Percentiles rank a stretch among this genome's conserved stretches.
These are phyloP conservation scores for Blastobotrys niveus DNA, from an alignment of 1,139 yeast genomes.

Conservation along the genomic window DNA sequence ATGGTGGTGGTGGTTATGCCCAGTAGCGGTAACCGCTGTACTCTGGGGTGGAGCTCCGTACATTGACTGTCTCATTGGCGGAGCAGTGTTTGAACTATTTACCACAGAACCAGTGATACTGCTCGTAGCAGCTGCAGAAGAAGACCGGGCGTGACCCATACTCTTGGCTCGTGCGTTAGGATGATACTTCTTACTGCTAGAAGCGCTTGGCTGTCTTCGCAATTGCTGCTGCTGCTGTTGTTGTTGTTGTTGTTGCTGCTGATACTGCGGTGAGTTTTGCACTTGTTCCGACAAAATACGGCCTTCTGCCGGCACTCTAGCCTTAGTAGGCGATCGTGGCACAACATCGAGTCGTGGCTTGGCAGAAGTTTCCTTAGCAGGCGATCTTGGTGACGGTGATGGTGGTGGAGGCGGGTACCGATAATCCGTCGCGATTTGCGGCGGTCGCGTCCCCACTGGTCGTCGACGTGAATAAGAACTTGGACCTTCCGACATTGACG, in stretches of 20 bases:
- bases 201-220: neutral
- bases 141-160: constrained; percentile 53
- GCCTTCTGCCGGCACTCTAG: constrained; percentile 7
- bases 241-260: neutral
- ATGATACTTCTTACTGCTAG: constrained; percentile 42
- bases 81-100: constrained; percentile 15
- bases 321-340: constrained; percentile 10
- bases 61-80: constrained; percentile 7
- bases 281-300: constrained; percentile 8
- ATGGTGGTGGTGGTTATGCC: constrained; percentile 5
- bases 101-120: neutral
- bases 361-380: constrained; percentile 1
- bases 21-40: constrained; percentile 16
- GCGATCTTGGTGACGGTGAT: constrained; percentile 10
- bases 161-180: constrained; percentile 90
- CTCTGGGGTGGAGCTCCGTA: constrained; percentile 16
- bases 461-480: constrained; percentile 7
- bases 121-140: constrained; percentile 26
- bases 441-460: constrained; percentile 12
- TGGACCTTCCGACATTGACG: constrained; percentile 21
- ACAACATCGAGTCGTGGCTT: too few species aligned
- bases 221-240: neutral
- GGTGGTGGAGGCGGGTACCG: neutral
- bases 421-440: constrained; percentile 3
- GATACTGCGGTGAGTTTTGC: neutral